These are phyloP conservation scores for Cystoisospora suis DNA, from an alignment of 169 alveolate genomes.

Conservation along the genomic window DNA sequence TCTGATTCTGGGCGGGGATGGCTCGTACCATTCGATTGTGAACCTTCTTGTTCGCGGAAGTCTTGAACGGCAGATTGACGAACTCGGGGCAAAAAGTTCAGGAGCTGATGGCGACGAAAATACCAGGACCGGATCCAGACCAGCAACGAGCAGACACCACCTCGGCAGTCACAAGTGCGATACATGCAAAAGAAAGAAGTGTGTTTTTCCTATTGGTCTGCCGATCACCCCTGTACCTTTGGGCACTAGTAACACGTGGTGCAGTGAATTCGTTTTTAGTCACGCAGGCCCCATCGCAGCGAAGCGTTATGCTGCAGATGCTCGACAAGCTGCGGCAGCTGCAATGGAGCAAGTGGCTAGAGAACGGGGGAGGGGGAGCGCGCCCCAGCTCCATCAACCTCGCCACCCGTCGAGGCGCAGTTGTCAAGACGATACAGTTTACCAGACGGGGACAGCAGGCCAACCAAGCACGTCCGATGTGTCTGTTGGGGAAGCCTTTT, in stretches of 20 bases:
- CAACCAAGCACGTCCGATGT: too few relatives aligned
- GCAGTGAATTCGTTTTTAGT: slow-evolving; percentile 33
- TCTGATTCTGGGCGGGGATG: slow-evolving; percentile 40
- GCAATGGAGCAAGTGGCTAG: background rate
- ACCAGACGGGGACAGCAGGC: too few relatives aligned
- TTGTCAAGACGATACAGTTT: too few relatives aligned
- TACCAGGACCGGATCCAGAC: too few relatives aligned
- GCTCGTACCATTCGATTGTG: slow-evolving; percentile 8
- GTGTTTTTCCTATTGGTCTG: background rate
- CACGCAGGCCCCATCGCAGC: slow-evolving; percentile 26
- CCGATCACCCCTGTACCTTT: slow-evolving; percentile 25
- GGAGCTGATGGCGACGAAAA: background rate
- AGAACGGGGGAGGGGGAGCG: background rate
- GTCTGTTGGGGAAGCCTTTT: too few relatives aligned
- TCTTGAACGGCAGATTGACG: background rate
- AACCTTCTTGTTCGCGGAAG: slow-evolving; percentile 22
- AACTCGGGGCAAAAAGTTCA: too few relatives aligned
- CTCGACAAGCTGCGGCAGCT: slow-evolving; percentile 24
- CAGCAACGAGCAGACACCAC: too few relatives aligned
- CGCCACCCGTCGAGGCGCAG: background rate
- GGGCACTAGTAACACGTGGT: slow-evolving; percentile 43
- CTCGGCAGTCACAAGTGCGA: background rate
- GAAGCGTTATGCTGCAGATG: background rate
- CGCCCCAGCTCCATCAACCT: background rate
- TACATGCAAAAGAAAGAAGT: background rate